These are phyloP conservation scores for Nannochloropsis salina DNA, from an alignment of 108 stramenopile genomes.

Conservation along the genomic window DNA sequence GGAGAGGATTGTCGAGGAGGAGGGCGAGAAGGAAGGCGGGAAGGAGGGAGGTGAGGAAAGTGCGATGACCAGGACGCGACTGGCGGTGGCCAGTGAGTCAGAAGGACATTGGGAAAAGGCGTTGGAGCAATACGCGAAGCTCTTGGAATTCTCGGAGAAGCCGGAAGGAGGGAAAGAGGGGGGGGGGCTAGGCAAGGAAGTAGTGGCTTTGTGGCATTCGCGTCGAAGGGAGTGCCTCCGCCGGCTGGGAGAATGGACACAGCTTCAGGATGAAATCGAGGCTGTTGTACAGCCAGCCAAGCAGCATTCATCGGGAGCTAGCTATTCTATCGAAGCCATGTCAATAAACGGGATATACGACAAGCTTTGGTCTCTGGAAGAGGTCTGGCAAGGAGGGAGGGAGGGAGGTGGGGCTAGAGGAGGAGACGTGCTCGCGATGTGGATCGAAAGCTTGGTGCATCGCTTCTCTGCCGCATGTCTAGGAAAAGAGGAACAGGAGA, in stretches of 20 bases:
- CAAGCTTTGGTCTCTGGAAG: background rate
- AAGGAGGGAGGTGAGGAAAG: slow-evolving; percentile 13
- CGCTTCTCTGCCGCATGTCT: background rate
- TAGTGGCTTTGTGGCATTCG: background rate
- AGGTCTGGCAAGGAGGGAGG: background rate
- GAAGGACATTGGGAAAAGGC: slow-evolving; percentile 13
- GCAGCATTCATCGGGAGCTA: too few relatives aligned
- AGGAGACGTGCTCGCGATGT: background rate
- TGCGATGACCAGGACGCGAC: slow-evolving; percentile 26
- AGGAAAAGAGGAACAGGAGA: background rate
- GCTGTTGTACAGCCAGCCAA: background rate
- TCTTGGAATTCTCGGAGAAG: background rate
- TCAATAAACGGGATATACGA: background rate
- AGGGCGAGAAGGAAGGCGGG: background rate
- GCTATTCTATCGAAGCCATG: too few relatives aligned
- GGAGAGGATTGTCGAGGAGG: slow-evolving; percentile 24
- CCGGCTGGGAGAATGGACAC: background rate
- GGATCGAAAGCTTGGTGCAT: background rate
- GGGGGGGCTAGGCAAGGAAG: background rate
- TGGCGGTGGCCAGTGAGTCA: background rate
- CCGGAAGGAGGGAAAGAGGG: slow-evolving; percentile 21
- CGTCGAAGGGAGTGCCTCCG: slow-evolving; percentile 22
- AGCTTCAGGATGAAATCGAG: background rate
- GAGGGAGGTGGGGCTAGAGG: background rate
- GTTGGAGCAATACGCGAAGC: background rate